Evolutionary conservation across 202 grass and related monocot genomes (phyloP).

Genomic region (Schoenoplectus tabernaemontani): DNA sequence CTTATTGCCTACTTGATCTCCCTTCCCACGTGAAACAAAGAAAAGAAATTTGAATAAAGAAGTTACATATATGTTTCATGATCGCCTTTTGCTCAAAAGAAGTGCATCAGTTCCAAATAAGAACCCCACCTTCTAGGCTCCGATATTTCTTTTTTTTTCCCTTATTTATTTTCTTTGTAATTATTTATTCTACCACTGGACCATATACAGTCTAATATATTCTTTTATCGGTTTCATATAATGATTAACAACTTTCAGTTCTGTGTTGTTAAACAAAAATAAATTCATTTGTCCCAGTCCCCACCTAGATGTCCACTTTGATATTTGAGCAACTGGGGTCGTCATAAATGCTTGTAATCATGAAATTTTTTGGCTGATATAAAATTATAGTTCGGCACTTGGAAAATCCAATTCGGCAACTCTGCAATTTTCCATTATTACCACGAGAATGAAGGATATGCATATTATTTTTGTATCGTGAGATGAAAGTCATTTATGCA

Average conservation of each 20-base stretch:
- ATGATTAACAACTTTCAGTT: constrained; percentile 2
- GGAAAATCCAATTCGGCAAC: no score
- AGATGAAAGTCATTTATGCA: no score
- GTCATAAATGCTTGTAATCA: not conserved
- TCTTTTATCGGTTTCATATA: not conserved
- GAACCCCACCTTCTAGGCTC: no score
- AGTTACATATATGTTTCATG: not conserved
- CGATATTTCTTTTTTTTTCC: no score
- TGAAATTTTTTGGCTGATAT: no score
- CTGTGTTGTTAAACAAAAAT: constrained; percentile 4
- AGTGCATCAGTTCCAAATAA: constrained; percentile 1
- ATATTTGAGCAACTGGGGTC: not conserved
- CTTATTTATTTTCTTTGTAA: no score
- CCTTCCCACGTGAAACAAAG: not conserved
- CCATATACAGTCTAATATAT: not conserved
- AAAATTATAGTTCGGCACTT: no score
- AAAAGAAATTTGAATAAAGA: not conserved
- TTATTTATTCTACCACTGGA: not conserved
- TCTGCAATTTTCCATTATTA: no score
- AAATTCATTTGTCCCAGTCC: not conserved
- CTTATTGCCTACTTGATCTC: not conserved
- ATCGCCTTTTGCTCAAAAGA: constrained; percentile 6
- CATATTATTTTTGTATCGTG: no score
- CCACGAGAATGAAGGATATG: no score
- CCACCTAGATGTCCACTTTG: not conserved